phyloP scores from a whole-genome alignment of 2,329 filamentous ascomycete species.

The Tolypocladium amazonense region DNA sequence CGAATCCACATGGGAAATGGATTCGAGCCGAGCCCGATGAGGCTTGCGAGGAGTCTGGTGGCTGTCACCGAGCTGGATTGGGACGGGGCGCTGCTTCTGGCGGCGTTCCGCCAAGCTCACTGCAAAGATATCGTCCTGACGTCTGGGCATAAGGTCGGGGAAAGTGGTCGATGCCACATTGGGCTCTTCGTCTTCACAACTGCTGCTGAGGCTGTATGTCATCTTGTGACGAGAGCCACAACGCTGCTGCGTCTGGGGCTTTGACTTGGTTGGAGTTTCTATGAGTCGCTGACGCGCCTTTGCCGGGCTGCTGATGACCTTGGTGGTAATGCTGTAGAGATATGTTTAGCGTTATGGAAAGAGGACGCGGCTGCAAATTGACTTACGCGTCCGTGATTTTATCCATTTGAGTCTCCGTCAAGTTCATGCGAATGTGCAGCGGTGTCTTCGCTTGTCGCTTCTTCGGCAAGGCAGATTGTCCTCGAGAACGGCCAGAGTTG shows the following conservation, averaged over 20 bases:
- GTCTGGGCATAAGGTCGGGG: slow-evolving; percentile 19
- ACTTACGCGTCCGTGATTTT: slow-evolving; percentile 34
- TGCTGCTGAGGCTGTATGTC: slow-evolving; percentile 2
- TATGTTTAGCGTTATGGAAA: slow-evolving; percentile 5
- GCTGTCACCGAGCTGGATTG: slow-evolving; percentile 12
- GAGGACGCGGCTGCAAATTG: neutral
- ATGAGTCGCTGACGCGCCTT: slow-evolving; percentile 9
- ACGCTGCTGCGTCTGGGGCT: slow-evolving; percentile 7
- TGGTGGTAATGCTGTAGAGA: slow-evolving; percentile 20
- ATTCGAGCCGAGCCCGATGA: slow-evolving; percentile 9
- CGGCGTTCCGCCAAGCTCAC: slow-evolving; percentile 19
- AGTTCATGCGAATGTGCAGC: slow-evolving; percentile 34
- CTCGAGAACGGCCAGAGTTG: slow-evolving; percentile 15
- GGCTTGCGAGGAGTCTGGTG: slow-evolving; percentile 2
- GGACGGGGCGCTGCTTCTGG: slow-evolving; percentile 13
- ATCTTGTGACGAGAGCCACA: neutral
- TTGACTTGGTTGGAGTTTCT: slow-evolving; percentile 10
- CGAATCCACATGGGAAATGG: slow-evolving; percentile 12
- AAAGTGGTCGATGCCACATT: slow-evolving; percentile 13
- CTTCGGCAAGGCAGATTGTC: slow-evolving; percentile 16
- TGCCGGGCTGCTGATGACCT: slow-evolving; percentile 15
- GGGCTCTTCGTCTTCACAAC: neutral
- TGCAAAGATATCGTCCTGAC: slow-evolving; percentile 6
- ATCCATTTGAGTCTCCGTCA: slow-evolving; percentile 38
- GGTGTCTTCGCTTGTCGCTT: slow-evolving; percentile 23